Base-by-base conservation (phyloP, 768 basidiomycete genomes). In the Mycena olivaceomarginata region DNA sequence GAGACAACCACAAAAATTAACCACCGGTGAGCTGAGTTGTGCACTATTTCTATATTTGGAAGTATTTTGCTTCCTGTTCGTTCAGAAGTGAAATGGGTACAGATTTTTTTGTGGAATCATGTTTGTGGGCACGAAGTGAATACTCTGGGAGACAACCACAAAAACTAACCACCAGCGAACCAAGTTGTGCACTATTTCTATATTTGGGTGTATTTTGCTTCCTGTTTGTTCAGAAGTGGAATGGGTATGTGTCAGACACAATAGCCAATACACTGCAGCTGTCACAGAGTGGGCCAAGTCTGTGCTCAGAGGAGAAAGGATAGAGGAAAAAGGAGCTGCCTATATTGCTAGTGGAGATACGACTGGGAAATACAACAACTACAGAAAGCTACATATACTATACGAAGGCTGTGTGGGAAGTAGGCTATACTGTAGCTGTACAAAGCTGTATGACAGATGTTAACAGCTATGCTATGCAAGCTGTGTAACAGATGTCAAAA, bases 181-280 rank as follows among this genome's bases (percentile, higher is more conserved):
- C n/a, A n/a, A n/a, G n/a, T n/a, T n/a, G n/a, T n/a, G n/a, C n/a
- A n/a, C n/a, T n/a, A n/a, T n/a, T n/a, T n/a, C n/a, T n/a, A n/a
- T n/a, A n/a, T n/a, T n/a, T n/a, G n/a, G n/a, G n/a, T n/a, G n/a
- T n/a, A n/a, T n/a, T n/a, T n/a, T n/a, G n/a, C n/a, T n/a, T n/a
- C n/a, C n/a, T n/a, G n/a, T n/a, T n/a, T n/a, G n/a, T n/a, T n/a
- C n/a, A n/a, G n/a, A n/a, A n/a, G n/a, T n/a, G n/a, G n/a, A n/a
- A n/a, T n/a, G n/a, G n/a, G n/a, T n/a, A n/a, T n/a, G n/a, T 57
- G 56, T 57, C 56, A n/a, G 56, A 57, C 56, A 57, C 56, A 57
- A 57, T 57, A 57, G 56, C 56, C n/a, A 57, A 57, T 57, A 22
- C n/a, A 53, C 12, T 53, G 51, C 51, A 45, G 43, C 43, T 45